Base-by-base conservation (phyloP, 1,284 basidiomycete genomes). In the Apiotrichum domesticum region DNA sequence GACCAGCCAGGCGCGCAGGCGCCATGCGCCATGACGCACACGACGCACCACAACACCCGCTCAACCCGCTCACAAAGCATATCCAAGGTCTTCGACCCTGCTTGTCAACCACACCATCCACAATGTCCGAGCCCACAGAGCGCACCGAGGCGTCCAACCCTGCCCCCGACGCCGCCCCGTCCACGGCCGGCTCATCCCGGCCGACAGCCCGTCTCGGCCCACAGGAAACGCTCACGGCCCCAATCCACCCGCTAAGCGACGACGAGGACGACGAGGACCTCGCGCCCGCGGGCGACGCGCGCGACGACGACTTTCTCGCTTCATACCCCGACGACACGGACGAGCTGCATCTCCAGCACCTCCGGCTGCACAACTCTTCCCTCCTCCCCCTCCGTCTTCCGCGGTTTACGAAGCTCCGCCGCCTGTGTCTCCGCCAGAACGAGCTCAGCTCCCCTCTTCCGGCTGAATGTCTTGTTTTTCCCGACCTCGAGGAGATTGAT, bases 321-420 rank as follows among this genome's bases (percentile, higher is more conserved):
- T 78, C 79, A 47, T 76, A 81, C 52, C 81, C 82, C 2, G 82
- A 82, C 58, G 82, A 85, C 57, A 82, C 87, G 2, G 84, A 90
- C 90, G 92, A 95, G 66, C 80, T 98, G 46, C 91, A 97, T 63
- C 83, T 98, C 40, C 83, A 94, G 9, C 93, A 98, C 71, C 81
- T 87, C 3, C 84, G 89, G 21, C 81, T 98, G 49, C 76, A 75
- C 42, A 77, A 76, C 29, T 80, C 80, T 46, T 81, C 83, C 1
- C 81, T 91, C 3, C 80, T 80, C 9, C 81, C 80, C 10, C 70
- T 81, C 5, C 66, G 75, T 10, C 79, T 94, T 2, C 78, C 82
- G 2, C 81, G 90, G 13, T 96, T 94, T 70, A 83, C 83, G 4
- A 72, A 70, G 1, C 79, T 94, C 50, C 85, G 84, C 77, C 83